These are phyloP conservation scores for Macrolepiota dolichaula DNA, from an alignment of 768 basidiomycete genomes.

Conservation along the genomic window DNA sequence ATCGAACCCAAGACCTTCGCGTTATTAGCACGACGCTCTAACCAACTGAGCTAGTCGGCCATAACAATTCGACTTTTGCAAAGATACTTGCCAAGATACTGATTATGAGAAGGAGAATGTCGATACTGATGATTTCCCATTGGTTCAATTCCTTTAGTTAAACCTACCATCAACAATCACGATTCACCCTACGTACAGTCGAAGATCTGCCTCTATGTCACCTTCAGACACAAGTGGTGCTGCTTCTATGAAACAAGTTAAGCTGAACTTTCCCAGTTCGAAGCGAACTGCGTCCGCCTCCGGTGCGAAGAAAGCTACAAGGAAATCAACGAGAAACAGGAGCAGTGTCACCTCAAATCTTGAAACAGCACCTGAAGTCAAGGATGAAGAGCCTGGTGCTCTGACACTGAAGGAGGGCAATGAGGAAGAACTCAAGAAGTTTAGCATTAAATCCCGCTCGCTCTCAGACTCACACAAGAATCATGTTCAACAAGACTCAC, in stretches of 20 bases:
- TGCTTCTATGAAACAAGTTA: conserved; percentile 37
- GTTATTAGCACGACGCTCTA: conserved; percentile 90
- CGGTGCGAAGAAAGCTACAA: conserved; percentile 19
- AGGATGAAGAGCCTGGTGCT: neutral
- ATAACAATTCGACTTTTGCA: neutral
- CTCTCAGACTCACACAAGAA: conserved; percentile 13
- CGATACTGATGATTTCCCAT: neutral
- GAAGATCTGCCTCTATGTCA: conserved; percentile 7
- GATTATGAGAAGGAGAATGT: no score
- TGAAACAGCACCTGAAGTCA: neutral
- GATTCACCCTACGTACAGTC: neutral
- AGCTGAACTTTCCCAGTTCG: conserved; percentile 39
- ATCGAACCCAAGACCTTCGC: conserved; percentile 61
- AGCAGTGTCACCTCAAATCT: conserved; percentile 7
- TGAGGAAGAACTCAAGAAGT: neutral
- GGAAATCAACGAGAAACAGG: conserved; percentile 15
- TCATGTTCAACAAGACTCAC: conserved; percentile 16
- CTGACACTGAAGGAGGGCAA: neutral
- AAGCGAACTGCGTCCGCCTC: conserved; percentile 40
- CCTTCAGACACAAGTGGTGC: neutral
- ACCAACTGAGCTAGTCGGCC: conserved; percentile 94
- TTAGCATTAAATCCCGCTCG: conserved; percentile 6
- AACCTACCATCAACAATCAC: conserved; percentile 2
- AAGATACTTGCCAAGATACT: no score
- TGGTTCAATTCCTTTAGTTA: neutral